Percentiles rank a stretch among this genome's conserved stretches.
Conservation (phyloP, 768 basidiomycete genomes). For the Tubosaeta brunneosetosa region DNA sequence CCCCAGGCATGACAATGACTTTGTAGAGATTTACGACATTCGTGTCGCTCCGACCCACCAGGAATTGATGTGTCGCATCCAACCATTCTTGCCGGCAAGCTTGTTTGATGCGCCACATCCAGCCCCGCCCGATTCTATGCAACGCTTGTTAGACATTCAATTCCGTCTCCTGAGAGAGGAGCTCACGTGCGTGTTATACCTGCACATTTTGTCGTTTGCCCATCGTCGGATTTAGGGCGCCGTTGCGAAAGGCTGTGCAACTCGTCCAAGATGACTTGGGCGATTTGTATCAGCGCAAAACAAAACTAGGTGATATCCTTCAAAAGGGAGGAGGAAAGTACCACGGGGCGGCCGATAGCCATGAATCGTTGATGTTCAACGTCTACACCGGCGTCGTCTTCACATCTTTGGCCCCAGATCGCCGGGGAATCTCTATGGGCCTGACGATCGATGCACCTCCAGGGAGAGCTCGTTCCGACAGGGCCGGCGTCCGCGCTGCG, state of each 20-base stretch:
- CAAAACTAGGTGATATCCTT: constrained; percentile 44
- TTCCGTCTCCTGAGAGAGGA: constrained; percentile 75
- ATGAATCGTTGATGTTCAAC: constrained; percentile 55
- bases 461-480: constrained; percentile 44
- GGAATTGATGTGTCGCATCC: constrained; percentile 48
- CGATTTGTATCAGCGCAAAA: constrained; percentile 18
- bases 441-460: constrained; percentile 51
- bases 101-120: constrained; percentile 60
- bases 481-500: constrained; percentile 35
- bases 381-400: constrained; percentile 56
- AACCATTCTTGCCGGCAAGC: constrained; percentile 61
- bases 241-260: constrained; percentile 48
- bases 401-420: constrained; percentile 41
- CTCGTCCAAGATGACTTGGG: constrained; percentile 45
- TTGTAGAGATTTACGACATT: constrained; percentile 49
- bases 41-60: constrained; percentile 66
- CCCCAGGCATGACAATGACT: constrained; percentile 68
- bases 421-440: constrained; percentile 47
- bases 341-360: constrained; percentile 35
- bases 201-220: background rate
- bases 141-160: constrained; percentile 65
- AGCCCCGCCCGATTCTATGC: constrained; percentile 52
- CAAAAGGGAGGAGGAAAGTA: constrained; percentile 57
- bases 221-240: constrained; percentile 36
- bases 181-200: constrained; percentile 43